Percentiles rank a stretch among this genome's conserved stretches.
These are phyloP conservation scores for Boletus sensibilis DNA, from an alignment of 768 basidiomycete species.

Conservation along the genomic window DNA sequence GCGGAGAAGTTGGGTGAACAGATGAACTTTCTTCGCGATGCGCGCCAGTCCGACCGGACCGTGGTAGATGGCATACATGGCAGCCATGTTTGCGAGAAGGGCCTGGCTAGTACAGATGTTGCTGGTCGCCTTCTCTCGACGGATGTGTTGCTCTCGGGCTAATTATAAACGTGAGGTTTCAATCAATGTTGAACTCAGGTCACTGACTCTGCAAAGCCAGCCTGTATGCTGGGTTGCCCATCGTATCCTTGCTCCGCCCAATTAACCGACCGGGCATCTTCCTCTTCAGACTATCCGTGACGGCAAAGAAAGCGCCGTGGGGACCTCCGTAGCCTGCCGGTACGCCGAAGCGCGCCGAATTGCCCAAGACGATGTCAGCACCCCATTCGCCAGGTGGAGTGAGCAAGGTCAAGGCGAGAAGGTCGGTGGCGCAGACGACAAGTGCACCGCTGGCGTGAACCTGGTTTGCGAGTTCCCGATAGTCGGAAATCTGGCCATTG, in stretches of 20 bases:
- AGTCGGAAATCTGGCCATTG: conserved; percentile 80
- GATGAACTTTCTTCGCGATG: conserved; percentile 90
- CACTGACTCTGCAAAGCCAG: conserved; percentile 89
- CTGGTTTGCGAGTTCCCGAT: conserved; percentile 56
- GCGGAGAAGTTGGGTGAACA: conserved; percentile 76
- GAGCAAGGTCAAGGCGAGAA: conserved; percentile 88
- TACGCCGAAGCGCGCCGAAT: conserved; percentile 95
- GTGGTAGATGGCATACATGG: conserved; percentile 98
- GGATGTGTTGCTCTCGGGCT: conserved; percentile 97
- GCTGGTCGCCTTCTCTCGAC: conserved; percentile 96
- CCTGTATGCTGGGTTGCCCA: conserved; percentile 87
- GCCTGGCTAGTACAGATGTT: conserved; percentile 99
- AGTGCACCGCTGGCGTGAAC: conserved; percentile 78
- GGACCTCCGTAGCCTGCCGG: conserved; percentile 97
- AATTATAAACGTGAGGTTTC: conserved; percentile 8
- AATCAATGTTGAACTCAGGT: background rate
- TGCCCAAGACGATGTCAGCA: conserved; percentile 92
- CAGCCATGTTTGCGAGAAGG: conserved; percentile 97
- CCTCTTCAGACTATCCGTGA: conserved; percentile 86
- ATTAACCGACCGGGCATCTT: conserved; percentile 99
- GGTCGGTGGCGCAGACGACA: conserved; percentile 85
- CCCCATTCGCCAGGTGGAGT: conserved; percentile 99
- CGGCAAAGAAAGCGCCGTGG: conserved; percentile 96
- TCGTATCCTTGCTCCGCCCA: conserved; percentile 81
- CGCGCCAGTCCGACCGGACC: conserved; percentile 81